Evolutionary conservation across 1,284 basidiomycete species (phyloP).

Genomic region (Moesziomyces sp.): DNA sequence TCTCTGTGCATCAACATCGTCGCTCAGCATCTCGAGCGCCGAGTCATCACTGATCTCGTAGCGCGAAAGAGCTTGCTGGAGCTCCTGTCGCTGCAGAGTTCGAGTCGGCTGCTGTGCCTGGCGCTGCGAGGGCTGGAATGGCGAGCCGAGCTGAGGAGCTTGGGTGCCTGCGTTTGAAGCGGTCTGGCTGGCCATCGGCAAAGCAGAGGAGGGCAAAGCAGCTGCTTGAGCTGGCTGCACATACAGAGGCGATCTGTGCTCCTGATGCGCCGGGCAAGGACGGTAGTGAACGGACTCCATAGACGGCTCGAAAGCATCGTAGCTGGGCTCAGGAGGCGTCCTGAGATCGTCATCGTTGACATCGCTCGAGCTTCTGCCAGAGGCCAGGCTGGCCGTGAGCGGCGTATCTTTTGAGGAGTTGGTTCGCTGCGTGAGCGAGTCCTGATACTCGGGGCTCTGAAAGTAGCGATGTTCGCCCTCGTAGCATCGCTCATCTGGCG

Average conservation of each 20-base stretch:
- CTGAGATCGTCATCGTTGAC: slow-evolving; percentile 30
- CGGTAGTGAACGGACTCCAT: not conserved
- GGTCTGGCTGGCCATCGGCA: no score
- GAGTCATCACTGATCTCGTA: slow-evolving; percentile 19
- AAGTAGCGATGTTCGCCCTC: slow-evolving; percentile 1
- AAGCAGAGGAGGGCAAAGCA: not conserved
- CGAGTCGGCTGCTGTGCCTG: slow-evolving; percentile 2
- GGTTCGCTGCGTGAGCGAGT: not conserved
- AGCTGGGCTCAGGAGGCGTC: slow-evolving; percentile 39
- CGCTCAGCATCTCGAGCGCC: slow-evolving; percentile 35
- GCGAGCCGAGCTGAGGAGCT: slow-evolving; percentile 12
- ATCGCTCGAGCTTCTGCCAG: slow-evolving; percentile 35
- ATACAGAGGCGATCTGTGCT: not conserved
- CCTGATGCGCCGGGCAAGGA: not conserved
- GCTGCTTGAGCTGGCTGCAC: not conserved
- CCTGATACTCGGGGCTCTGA: not conserved
- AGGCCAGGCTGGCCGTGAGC: slow-evolving; percentile 16
- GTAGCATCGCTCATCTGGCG: not conserved
- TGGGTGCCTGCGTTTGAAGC: not conserved
- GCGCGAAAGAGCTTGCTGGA: slow-evolving; percentile 1
- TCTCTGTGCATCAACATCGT: slow-evolving; percentile 15
- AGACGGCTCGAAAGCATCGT: slow-evolving; percentile 11
- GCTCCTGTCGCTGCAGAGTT: not conserved
- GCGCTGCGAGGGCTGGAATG: slow-evolving; percentile 9
- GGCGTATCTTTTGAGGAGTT: slow-evolving; percentile 19